Percentiles rank a stretch among this genome's conserved stretches.
phyloP scores from a whole-genome alignment of 78 protist species.

The Thecamonas trahens region DNA sequence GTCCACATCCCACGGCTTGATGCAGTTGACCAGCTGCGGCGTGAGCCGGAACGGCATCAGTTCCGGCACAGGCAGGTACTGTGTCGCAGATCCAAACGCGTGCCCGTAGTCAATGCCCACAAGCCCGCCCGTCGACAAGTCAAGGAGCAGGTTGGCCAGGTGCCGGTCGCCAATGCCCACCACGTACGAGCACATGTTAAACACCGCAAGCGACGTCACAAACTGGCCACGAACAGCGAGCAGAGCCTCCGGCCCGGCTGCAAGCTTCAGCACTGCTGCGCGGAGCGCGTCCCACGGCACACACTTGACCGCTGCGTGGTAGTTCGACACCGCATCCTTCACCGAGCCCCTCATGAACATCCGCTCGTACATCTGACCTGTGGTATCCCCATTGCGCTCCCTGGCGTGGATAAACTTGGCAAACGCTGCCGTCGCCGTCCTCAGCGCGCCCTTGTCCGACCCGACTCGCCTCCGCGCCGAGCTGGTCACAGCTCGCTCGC shows the following conservation, averaged over 20 bases:
- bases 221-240: constrained; percentile 43
- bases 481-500: background rate
- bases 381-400: background rate
- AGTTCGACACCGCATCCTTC: no score
- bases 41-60: constrained; percentile 90
- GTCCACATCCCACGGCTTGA: constrained; percentile 51
- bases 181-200: constrained; percentile 55
- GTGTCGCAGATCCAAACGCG: constrained; percentile 89
- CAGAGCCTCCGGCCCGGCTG: constrained; percentile 49
- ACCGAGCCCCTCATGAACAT: background rate
- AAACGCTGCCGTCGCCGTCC: no score
- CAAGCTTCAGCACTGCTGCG: constrained; percentile 32
- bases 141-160: constrained; percentile 72
- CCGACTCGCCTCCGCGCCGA: background rate
- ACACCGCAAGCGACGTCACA: constrained; percentile 57
- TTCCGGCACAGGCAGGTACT: constrained; percentile 82
- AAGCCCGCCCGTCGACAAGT: constrained; percentile 40
- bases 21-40: constrained; percentile 48
- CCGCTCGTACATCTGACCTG: background rate
- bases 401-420: no score
- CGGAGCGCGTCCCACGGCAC: constrained; percentile 6
- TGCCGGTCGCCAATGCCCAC: constrained; percentile 93
- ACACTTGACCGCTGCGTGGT: no score
- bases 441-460: no score
- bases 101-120: constrained; percentile 95